Evolutionary conservation across 345 rosid species (phyloP), one percentile per base, ranked within the genome.

Genomic region (Melaleuca alternifolia): DNA sequence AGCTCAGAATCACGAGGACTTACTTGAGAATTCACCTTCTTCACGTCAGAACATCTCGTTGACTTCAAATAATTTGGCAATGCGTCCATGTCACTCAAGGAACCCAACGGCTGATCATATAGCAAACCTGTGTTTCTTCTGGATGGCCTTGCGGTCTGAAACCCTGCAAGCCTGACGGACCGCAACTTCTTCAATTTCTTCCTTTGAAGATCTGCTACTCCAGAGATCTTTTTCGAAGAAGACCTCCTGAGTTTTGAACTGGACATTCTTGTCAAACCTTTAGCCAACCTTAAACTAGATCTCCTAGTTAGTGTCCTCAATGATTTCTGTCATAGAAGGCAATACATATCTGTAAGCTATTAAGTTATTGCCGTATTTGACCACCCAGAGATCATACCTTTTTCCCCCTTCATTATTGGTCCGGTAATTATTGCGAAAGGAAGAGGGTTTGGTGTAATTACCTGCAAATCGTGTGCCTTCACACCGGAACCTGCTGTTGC

Each of bases 201-300:
- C 89, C 86, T 92, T 86, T 65, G 82, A 54, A 71, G 48, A 71
- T 91, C 91, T 51, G 81, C 51, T 87, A 91, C 93, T 83, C 90
- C 93, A 56, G 90, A 88, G 28, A 84, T 51, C 85, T 86, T 93
- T 86, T 93, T 94, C 88, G 88, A 86, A 87, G 85, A 89, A 59
- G 92, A 88, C 89, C 92, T 94, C 88, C 93, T 91, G 85, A 87
- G 75, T 87, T 89, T 93, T 86, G 89, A 85, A 84, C 96, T 94
- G 54, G 94, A 87, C 87, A 91, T 83, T 87, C 92, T 93, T 50
- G 92, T 85, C 71, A 93, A 44, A 84, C 90, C 92, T 92, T 87
- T 92, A 61, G 82, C 61, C 30, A 90, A 89, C 91, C 89, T 91
- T 71, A 89, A 87, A 87, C 91, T 91, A 20, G 89, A 50, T 71